Percentiles rank a stretch among this genome's conserved stretches.
Conservation (phyloP, 345 rosid species). For the Gynandropsis gynandra region DNA sequence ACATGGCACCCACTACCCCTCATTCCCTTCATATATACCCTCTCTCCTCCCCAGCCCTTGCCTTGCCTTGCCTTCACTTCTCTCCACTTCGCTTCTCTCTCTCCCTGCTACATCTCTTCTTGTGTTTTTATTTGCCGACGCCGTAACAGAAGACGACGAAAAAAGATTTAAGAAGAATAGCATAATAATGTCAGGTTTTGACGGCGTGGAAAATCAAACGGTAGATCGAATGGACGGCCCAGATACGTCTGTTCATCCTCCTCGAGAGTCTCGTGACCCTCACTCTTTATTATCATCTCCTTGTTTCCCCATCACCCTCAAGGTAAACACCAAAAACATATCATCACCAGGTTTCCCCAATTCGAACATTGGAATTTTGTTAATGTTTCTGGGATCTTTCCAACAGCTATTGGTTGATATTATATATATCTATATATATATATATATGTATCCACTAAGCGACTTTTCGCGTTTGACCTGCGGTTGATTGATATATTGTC, state of each 20-base stretch:
- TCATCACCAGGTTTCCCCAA: conserved; percentile 6
- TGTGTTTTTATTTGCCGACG: not conserved
- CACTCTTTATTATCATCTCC: conserved; percentile 46
- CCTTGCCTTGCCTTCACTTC: conserved; percentile 2
- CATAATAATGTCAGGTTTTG: conserved; percentile 32
- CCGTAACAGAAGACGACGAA: not conserved
- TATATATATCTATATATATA: too few relatives aligned
- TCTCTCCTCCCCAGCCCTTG: conserved; percentile 8
- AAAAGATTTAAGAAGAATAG: not conserved
- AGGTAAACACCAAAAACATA: conserved; percentile 34
- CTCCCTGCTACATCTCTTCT: not conserved
- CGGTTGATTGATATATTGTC: too few relatives aligned
- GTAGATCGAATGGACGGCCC: conserved; percentile 26
- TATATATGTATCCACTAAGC: too few relatives aligned
- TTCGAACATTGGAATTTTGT: not conserved
- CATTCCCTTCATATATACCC: conserved; percentile 35
- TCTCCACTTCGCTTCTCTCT: not conserved
- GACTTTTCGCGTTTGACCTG: too few relatives aligned
- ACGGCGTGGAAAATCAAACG: conserved; percentile 27
- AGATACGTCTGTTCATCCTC: conserved; percentile 24
- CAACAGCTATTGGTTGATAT: too few relatives aligned
- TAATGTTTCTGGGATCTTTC: too few relatives aligned
- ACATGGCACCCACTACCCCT: conserved; percentile 50
- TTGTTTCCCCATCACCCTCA: conserved; percentile 68
- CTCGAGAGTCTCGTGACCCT: conserved; percentile 39